phyloP scores from a whole-genome alignment of 306 rosid species.

The Trifolium repens region DNA sequence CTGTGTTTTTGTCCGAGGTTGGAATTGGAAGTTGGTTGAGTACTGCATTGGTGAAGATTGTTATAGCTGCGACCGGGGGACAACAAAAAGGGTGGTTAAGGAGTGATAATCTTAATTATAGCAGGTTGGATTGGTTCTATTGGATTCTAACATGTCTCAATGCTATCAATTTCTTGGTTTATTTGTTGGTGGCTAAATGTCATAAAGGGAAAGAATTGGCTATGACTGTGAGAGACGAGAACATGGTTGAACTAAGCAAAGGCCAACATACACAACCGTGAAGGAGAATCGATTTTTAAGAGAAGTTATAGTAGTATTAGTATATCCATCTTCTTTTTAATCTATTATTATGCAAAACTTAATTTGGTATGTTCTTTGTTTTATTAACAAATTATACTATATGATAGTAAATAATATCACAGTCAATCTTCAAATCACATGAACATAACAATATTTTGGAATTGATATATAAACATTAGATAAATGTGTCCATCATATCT shows the following conservation, averaged over 20 bases:
- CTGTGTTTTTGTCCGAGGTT: constrained; percentile 54
- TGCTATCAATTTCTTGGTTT: constrained; percentile 50
- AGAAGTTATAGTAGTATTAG: not conserved
- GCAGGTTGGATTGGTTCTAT: constrained; percentile 56
- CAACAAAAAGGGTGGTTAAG: constrained; percentile 54
- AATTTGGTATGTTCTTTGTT: not conserved
- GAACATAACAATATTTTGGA: not conserved
- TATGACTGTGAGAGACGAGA: constrained; percentile 39
- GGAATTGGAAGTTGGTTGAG: constrained; percentile 70
- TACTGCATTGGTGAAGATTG: constrained; percentile 54
- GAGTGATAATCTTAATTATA: constrained; percentile 44
- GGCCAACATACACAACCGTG: not conserved
- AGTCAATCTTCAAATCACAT: too few species aligned
- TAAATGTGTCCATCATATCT: not conserved
- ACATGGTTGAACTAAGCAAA: not conserved
- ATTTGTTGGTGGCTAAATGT: constrained; percentile 43
- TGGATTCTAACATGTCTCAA: constrained; percentile 56
- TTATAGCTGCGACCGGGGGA: constrained; percentile 46
- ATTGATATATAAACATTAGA: too few species aligned
- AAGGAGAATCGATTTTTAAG: not conserved
- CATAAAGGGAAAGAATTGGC: constrained; percentile 40
- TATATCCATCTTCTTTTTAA: not conserved
- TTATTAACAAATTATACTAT: not conserved
- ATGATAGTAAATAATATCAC: too few species aligned
- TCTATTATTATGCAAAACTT: not conserved